Percentiles rank a stretch among this genome's conserved stretches.
Evolutionary conservation across 2,329 filamentous ascomycete species (phyloP).

Genomic region (Ambrosiella cleistominuta): DNA sequence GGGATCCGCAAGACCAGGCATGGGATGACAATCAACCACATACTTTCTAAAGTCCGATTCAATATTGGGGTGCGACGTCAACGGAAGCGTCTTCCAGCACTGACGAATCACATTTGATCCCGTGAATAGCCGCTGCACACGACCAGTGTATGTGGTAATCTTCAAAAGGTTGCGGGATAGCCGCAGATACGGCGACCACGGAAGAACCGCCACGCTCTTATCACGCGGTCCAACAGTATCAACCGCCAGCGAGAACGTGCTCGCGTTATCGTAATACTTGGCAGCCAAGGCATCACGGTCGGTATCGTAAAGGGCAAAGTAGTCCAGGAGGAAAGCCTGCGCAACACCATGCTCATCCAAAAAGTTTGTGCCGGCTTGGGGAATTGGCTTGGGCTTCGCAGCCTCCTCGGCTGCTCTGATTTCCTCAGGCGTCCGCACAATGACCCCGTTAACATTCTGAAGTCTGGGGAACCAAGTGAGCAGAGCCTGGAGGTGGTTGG

Average conservation of each 20-base stretch:
- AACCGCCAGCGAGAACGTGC: slow-evolving; percentile 58
- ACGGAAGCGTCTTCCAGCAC: slow-evolving; percentile 52
- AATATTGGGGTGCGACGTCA: slow-evolving; percentile 58
- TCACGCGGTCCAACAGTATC: slow-evolving; percentile 41
- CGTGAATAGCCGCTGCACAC: slow-evolving; percentile 47
- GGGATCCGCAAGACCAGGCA: slow-evolving; percentile 54
- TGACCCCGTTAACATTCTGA: slow-evolving; percentile 54
- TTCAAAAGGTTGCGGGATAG: slow-evolving; percentile 62
- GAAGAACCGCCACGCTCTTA: slow-evolving; percentile 27
- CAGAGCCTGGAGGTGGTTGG: slow-evolving; percentile 49
- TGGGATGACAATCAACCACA: slow-evolving; percentile 63
- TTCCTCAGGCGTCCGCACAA: slow-evolving; percentile 57
- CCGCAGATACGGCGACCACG: slow-evolving; percentile 61
- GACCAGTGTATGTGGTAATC: slow-evolving; percentile 41
- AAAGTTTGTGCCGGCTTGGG: slow-evolving; percentile 50
- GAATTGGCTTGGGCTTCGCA: slow-evolving; percentile 37
- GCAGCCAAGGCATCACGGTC: slow-evolving; percentile 46
- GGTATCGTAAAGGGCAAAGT: slow-evolving; percentile 56
- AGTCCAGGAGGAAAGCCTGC: slow-evolving; percentile 58
- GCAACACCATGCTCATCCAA: slow-evolving; percentile 56
- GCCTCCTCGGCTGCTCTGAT: slow-evolving; percentile 36
- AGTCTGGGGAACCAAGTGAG: slow-evolving; percentile 71
- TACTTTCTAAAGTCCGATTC: slow-evolving; percentile 51
- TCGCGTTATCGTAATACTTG: slow-evolving; percentile 58
- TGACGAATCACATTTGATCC: slow-evolving; percentile 48